Percentiles rank a stretch among this genome's conserved stretches.
These are phyloP conservation scores for Penicillium soppii DNA, from an alignment of 495 filamentous ascomycete species.

Conservation along the genomic window DNA sequence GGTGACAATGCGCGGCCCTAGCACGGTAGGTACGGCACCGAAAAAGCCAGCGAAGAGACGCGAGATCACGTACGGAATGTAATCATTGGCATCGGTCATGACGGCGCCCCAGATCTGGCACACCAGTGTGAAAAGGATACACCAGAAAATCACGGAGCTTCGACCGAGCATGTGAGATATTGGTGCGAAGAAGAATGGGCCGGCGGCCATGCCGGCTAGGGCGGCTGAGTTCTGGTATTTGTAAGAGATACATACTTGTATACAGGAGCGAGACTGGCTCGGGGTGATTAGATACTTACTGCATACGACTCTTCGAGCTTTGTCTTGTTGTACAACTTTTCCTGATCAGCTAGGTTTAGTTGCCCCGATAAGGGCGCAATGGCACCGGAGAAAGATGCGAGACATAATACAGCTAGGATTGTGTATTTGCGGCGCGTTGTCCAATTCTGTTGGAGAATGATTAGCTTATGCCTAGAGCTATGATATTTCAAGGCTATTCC, in stretches of 20 bases:
- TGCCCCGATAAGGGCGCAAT: constrained; percentile 34
- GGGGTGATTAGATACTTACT: constrained; percentile 6
- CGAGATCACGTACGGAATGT: constrained; percentile 44
- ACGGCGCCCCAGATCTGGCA: constrained; percentile 41
- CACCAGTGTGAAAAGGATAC: constrained; percentile 30
- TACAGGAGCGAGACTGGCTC: too few species aligned
- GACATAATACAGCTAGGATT: constrained; percentile 30
- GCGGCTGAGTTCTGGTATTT: constrained; percentile 36
- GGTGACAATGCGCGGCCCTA: constrained; percentile 41
- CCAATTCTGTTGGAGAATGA: constrained; percentile 36
- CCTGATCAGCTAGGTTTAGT: constrained; percentile 31
- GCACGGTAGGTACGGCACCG: constrained; percentile 35
- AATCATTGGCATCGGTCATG: constrained; percentile 43
- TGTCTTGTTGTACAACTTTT: constrained; percentile 27
- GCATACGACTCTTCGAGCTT: constrained; percentile 26
- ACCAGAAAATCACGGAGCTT: constrained; percentile 46
- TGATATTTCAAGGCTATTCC: background rate
- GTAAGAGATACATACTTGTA: constrained; percentile 1
- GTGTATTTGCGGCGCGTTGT: constrained; percentile 41
- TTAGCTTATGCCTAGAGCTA: background rate
- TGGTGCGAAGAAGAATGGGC: constrained; percentile 44
- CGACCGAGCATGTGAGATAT: constrained; percentile 38
- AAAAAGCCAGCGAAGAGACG: constrained; percentile 43
- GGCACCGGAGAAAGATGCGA: constrained; percentile 31
- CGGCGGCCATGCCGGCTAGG: constrained; percentile 40